Conservation (phyloP, 1,139 yeast genomes). For the Yamadazyma oceani region DNA sequence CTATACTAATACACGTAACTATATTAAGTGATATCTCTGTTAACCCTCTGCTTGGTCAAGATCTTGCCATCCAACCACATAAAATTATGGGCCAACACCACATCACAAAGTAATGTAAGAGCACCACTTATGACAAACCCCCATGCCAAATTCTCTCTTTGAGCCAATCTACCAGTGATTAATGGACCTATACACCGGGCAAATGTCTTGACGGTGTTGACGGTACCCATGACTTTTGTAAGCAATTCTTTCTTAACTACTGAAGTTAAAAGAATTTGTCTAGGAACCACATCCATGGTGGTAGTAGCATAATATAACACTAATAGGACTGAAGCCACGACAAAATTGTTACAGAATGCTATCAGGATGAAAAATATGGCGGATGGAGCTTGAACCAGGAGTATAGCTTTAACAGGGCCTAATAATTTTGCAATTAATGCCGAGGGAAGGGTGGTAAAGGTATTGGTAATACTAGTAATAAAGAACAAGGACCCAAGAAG, state of each 20-base stretch:
- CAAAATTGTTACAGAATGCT: conserved; percentile 24
- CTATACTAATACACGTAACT: too few species aligned
- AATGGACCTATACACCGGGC: conserved; percentile 82
- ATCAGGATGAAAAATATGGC: conserved; percentile 53
- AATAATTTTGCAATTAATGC: conserved; percentile 64
- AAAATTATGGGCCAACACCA: conserved; percentile 41
- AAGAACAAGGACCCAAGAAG: conserved; percentile 57
- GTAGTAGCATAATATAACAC: conserved; percentile 55
- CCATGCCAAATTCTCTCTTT: conserved; percentile 44
- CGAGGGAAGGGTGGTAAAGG: conserved; percentile 54
- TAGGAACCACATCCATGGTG: conserved; percentile 89
- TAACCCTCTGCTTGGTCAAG: conserved; percentile 19
- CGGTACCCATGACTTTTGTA: conserved; percentile 79
- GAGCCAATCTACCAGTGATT: conserved; percentile 74
- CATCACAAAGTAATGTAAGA: conserved; percentile 48
- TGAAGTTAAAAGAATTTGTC: conserved; percentile 75
- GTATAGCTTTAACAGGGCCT: conserved; percentile 80
- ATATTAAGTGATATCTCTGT: too few species aligned
- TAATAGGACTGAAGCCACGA: conserved; percentile 50
- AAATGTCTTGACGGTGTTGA: conserved; percentile 80
- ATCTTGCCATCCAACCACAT: conserved; percentile 40
- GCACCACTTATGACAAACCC: conserved; percentile 67
- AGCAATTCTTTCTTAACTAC: conserved; percentile 63
- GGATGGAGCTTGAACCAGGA: conserved; percentile 78
- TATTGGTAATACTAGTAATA: conserved; percentile 45